Percentiles rank a stretch among this genome's conserved stretches.
Conservation (phyloP, 495 filamentous ascomycete genomes). For the Podospora pseudoanserina region DNA sequence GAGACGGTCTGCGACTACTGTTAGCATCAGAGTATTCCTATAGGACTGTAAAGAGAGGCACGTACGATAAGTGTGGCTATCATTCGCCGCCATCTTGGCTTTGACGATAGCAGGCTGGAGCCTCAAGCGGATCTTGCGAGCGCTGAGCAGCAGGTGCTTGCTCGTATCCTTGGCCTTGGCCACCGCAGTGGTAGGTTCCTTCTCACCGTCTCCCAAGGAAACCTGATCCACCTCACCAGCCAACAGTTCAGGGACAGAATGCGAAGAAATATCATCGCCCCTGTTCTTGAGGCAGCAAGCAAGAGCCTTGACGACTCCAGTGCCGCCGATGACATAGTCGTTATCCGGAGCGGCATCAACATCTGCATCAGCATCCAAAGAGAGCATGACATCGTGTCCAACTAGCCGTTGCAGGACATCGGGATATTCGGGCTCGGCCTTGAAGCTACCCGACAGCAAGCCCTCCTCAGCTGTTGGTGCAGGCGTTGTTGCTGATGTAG, state of each 20-base stretch:
- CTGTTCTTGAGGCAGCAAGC: slow-evolving; percentile 83
- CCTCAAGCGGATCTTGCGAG: slow-evolving; percentile 78
- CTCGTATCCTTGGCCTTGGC: slow-evolving; percentile 87
- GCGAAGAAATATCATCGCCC: slow-evolving; percentile 51
- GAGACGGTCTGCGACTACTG: slow-evolving; percentile 58
- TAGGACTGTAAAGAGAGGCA: slow-evolving; percentile 18
- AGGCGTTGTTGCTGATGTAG: slow-evolving; percentile 1
- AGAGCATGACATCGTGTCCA: slow-evolving; percentile 60
- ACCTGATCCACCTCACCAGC: slow-evolving; percentile 36
- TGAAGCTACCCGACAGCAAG: slow-evolving; percentile 13
- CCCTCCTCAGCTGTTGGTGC: slow-evolving; percentile 28
- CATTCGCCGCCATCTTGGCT: slow-evolving; percentile 52
- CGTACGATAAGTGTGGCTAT: slow-evolving; percentile 73
- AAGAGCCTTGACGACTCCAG: slow-evolving; percentile 90
- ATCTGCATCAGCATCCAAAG: slow-evolving; percentile 54
- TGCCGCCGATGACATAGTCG: slow-evolving; percentile 93
- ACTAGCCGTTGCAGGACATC: slow-evolving; percentile 55
- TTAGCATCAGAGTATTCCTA: slow-evolving; percentile 25
- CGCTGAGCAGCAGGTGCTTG: slow-evolving; percentile 77
- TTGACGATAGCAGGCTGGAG: slow-evolving; percentile 81
- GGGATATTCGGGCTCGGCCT: slow-evolving; percentile 46
- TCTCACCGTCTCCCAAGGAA: slow-evolving; percentile 1
- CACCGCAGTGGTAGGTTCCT: slow-evolving; percentile 20
- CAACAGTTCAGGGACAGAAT: slow-evolving; percentile 42
- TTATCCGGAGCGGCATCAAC: slow-evolving; percentile 77